Evolutionary conservation across 352 stramenopile genomes (phyloP).

Genomic region (Globisporangium canariense): DNA sequence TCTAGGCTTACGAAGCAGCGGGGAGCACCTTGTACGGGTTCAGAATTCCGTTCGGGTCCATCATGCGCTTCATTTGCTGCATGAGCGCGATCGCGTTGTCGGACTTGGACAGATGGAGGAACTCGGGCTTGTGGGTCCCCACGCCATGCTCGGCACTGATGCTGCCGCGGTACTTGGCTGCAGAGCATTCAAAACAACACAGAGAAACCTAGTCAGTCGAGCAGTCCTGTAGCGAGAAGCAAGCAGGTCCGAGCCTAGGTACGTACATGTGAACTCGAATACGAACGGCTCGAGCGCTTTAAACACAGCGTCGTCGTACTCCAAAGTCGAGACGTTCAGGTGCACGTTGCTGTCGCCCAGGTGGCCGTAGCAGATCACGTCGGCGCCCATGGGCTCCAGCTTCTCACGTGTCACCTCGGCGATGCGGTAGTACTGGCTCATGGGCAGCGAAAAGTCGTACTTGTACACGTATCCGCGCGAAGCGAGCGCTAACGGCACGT

Average conservation of each 20-base stretch:
- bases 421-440: slow-evolving; percentile 90
- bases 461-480: slow-evolving; percentile 94
- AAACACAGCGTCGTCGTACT: slow-evolving; percentile 64
- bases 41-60: slow-evolving; percentile 95
- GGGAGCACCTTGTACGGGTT: slow-evolving; percentile 95
- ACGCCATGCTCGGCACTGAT: slow-evolving; percentile 98
- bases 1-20: neutral
- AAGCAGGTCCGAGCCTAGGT: neutral
- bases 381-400: slow-evolving; percentile 39
- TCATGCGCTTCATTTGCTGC: slow-evolving; percentile 90
- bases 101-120: slow-evolving; percentile 85
- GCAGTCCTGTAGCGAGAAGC: neutral
- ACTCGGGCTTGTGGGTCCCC: slow-evolving; percentile 92
- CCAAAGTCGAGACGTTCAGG: slow-evolving; percentile 89
- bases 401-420: slow-evolving; percentile 70
- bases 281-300: slow-evolving; percentile 66
- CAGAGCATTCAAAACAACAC: neutral
- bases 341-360: slow-evolving; percentile 97
- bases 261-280: slow-evolving; percentile 78
- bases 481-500: slow-evolving; percentile 88
- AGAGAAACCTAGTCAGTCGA: neutral
- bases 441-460: slow-evolving; percentile 96
- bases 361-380: slow-evolving; percentile 91
- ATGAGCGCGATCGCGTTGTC: slow-evolving; percentile 86
- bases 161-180: slow-evolving; percentile 84